Evolutionary conservation across 345 rosid genomes (phyloP).

Genomic region (Pelargonium nanum): DNA sequence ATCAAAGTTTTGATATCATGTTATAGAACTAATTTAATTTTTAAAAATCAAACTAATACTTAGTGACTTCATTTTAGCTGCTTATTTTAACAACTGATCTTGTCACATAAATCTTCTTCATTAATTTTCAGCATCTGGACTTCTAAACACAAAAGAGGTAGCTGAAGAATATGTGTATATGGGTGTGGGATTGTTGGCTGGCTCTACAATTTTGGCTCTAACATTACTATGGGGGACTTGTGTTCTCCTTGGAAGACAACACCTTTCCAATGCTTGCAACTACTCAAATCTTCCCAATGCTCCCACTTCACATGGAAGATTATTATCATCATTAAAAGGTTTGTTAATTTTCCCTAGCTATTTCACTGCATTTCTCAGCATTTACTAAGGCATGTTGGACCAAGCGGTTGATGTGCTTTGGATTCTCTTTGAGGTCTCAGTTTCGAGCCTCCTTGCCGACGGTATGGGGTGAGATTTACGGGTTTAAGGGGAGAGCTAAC

Average conservation of each 20-base stretch:
- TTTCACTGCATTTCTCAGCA: neutral
- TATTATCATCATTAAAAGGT: slow-evolving; percentile 5
- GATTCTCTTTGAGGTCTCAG: no score
- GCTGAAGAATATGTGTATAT: slow-evolving; percentile 34
- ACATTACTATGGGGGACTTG: slow-evolving; percentile 44
- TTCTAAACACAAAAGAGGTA: slow-evolving; percentile 23
- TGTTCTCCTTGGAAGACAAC: slow-evolving; percentile 19
- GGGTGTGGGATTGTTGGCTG: slow-evolving; percentile 39
- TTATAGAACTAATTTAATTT: no score
- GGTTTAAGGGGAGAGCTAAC: no score
- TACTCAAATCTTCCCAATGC: neutral
- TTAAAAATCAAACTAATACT: no score
- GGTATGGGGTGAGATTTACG: no score
- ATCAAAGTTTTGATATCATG: no score
- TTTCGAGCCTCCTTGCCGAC: no score
- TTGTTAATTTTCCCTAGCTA: neutral
- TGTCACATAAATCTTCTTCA: no score
- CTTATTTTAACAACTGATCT: no score
- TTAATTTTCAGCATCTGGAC: slow-evolving; percentile 33
- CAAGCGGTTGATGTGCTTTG: no score
- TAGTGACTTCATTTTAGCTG: no score
- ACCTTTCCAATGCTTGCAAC: slow-evolving; percentile 5
- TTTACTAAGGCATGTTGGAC: neutral
- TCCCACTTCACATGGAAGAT: slow-evolving; percentile 2
- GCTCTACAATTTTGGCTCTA: slow-evolving; percentile 36